Evolutionary conservation across 2,329 filamentous ascomycete species (phyloP), one percentile per base, ranked within the genome.

Genomic region (Amphichorda felina): DNA sequence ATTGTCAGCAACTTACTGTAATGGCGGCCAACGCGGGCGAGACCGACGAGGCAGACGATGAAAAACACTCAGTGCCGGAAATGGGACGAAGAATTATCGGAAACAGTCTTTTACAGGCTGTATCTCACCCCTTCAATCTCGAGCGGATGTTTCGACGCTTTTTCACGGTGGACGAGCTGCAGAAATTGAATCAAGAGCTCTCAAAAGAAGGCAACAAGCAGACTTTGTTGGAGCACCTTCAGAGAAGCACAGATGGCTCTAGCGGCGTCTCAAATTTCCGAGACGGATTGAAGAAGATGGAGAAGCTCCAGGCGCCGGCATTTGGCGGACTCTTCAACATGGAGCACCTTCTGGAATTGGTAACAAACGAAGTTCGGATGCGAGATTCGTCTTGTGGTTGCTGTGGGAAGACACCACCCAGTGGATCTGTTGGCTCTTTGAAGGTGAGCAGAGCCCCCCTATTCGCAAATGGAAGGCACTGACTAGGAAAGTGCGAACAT

Each of bases 401-500:
- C n/a, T 34, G 33, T 10, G 22, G 16, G 5, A 27, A 16, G 14
- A 8, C 22, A 2, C 21, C 21, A 10, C 21, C 21, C 10, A 24
- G 10, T 6, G 10, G 21, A 6, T 6, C 21, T 10, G 10, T 24
- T 6, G 21, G 21, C 21, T 6, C 21, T 6, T 6, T 10, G 21
- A 24, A 6, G 6, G 21, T 24, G 21, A 24, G 21, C 10, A 24
- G 10, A 24, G 21, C n/a, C n/a, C n/a, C n/a, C n/a, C n/a, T n/a
- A n/a, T n/a, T n/a, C n/a, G 10, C 6, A 24, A 10, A 10, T 24
- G 6, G 21, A 24, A 24, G 21, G 10, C 21, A 24, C 42, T 54
- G 25, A 49, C 10, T 2, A 18, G 9, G 2, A 13, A 9, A 58
- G 57, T 61, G 59, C 19, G 38, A 41, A 0, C 58, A 63, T 32